Evolutionary conservation across 352 stramenopile species (phyloP), one percentile per base, ranked within the genome.

Genomic region (Globisporangium echinulatum): DNA sequence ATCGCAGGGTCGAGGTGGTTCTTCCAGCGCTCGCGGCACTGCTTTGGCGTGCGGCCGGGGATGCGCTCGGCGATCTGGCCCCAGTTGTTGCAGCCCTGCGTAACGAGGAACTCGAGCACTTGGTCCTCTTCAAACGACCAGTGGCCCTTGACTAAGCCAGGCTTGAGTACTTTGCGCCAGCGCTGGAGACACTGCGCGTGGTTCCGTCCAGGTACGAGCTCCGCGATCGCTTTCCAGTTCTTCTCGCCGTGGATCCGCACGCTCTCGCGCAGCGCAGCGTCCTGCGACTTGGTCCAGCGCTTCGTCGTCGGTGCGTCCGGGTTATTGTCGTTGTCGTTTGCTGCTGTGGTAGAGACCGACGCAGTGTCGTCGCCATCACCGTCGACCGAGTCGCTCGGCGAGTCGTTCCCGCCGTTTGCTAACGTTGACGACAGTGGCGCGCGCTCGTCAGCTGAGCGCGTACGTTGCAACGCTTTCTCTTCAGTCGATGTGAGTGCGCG

Each of bases 91-190:
- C 90, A 87, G 44, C 85, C 85, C 55, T 91, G 79, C 15, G 85
- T 91, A 47, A 97, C 88, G 25, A 94, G 70, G 62, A 91, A 89
- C 56, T 96, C 85, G 9, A 98, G 88, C 52, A 98, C 91, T 48
- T 93, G 77, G 73, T 98, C 95, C 64, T 98, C 95, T 66, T 98
- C 88, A 58, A 96, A 92, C 39, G 83, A 97, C 95, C 95, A 98
- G 56, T 96, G 92, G 50, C 93, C 93, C 69, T 99, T 99, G 40
- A 97, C 89, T 5, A 98, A 76, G 42, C 94, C 96, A 11, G 95
- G 94, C 64, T 97, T 97, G 40, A 98, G 81, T 49, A 98, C 87
- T 67, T 97, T 96, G 43, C 86, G 82, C 88, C 88, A 96, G 39
- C 88, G 80, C 67, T 96, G 88, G 52, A 96, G 67, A 51, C 88